Evolutionary conservation across 2,329 filamentous ascomycete genomes (phyloP).

Genomic region (Fonsecaea multimorphosa): DNA sequence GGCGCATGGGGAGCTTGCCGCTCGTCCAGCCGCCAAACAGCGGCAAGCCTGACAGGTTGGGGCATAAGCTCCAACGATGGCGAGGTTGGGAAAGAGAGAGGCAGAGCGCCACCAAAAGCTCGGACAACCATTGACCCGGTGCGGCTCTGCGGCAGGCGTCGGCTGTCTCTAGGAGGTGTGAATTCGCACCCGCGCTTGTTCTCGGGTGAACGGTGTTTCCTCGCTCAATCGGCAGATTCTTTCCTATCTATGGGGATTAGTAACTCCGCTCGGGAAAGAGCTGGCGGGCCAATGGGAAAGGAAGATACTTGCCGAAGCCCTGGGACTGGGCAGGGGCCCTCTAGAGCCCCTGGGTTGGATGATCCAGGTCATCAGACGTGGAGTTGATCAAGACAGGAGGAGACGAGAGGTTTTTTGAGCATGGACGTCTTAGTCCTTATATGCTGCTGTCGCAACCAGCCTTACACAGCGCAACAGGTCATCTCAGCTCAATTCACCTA

Average conservation of each 20-base stretch:
- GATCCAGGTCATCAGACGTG: not conserved
- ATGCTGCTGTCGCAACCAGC: not conserved
- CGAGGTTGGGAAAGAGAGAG: not conserved
- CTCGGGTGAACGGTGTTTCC: constrained; percentile 6
- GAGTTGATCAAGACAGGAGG: not conserved
- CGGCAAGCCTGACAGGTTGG: not conserved
- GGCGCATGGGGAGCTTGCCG: not conserved
- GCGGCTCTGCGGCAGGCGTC: constrained; percentile 26
- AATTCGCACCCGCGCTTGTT: constrained; percentile 7
- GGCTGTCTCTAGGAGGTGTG: constrained; percentile 9
- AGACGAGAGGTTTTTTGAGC: not conserved
- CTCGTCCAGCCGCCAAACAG: not conserved
- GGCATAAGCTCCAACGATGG: not conserved
- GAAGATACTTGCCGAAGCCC: not conserved
- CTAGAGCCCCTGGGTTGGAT: not conserved
- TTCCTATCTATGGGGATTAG: constrained; percentile 6
- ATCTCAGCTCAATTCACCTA: constrained; percentile 1
- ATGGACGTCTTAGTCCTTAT: constrained; percentile 16
- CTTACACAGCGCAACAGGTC: not conserved
- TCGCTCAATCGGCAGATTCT: not conserved
- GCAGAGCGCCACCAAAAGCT: not conserved
- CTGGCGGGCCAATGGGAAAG: constrained; percentile 3
- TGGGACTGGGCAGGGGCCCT: not conserved
- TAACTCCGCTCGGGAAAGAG: not conserved
- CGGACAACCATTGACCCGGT: constrained; percentile 6